These are phyloP conservation scores for Phylloporus sp. DNA, from an alignment of 768 basidiomycete species.

Conservation along the genomic window DNA sequence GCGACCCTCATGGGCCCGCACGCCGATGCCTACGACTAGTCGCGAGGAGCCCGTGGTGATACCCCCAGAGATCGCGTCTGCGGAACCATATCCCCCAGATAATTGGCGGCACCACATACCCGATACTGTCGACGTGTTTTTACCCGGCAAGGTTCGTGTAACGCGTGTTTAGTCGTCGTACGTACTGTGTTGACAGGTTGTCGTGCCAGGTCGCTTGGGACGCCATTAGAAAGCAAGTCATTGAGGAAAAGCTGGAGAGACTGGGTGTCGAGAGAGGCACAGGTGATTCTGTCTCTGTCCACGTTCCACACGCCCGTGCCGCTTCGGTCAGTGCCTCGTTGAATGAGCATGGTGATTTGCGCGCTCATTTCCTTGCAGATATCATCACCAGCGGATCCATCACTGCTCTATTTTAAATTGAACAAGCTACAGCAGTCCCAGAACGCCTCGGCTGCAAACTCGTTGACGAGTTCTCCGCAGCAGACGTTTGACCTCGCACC, in stretches of 20 bases:
- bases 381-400: conserved; percentile 88
- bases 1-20: conserved; percentile 59
- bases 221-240: conserved; percentile 59
- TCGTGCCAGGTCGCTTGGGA: conserved; percentile 66
- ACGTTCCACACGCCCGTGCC: conserved; percentile 76
- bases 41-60: conserved; percentile 25
- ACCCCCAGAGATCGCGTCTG: conserved; percentile 39
- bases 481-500: conserved; percentile 50
- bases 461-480: conserved; percentile 64
- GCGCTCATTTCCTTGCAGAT: conserved; percentile 47
- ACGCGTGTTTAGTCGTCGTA: conserved; percentile 7
- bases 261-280: conserved; percentile 71
- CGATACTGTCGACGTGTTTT: conserved; percentile 69
- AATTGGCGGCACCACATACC: conserved; percentile 56
- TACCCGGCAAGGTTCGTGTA: conserved; percentile 68
- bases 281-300: conserved; percentile 51
- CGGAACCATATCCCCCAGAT: conserved; percentile 64
- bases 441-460: conserved; percentile 44
- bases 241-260: conserved; percentile 79
- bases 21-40: conserved; percentile 42
- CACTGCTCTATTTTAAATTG: conserved; percentile 74
- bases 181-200: conserved; percentile 4
- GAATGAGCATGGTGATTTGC: conserved; percentile 15
- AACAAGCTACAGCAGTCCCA: conserved; percentile 81
- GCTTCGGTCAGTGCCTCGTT: conserved; percentile 62